Percentiles rank a stretch among this genome's conserved stretches.
phyloP scores from a whole-genome alignment of 2,329 filamentous ascomycete genomes.

The Ascosphaera acerosa region DNA sequence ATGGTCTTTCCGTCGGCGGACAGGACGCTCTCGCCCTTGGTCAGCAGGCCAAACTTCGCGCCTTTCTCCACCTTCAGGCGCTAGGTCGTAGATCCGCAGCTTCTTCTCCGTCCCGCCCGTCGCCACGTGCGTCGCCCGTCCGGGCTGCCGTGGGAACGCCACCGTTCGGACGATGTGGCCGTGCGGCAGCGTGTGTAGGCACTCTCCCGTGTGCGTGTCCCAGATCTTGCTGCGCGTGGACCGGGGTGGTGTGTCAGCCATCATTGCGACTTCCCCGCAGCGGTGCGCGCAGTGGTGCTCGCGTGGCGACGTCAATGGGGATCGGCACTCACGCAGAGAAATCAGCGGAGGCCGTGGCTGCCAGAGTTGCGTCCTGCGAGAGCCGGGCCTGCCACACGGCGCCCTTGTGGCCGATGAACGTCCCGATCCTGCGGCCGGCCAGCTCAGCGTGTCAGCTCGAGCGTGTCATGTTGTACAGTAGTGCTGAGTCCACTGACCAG shows the following conservation, averaged over 20 bases:
- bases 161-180: conserved; percentile 87
- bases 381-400: conserved; percentile 91
- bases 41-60: conserved; percentile 32
- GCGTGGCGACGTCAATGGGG: too few relatives aligned
- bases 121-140: conserved; percentile 50
- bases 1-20: conserved; percentile 41
- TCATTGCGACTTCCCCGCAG: too few relatives aligned
- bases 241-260: too few relatives aligned
- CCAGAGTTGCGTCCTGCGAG: conserved; percentile 63
- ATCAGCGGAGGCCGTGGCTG: conserved; percentile 84
- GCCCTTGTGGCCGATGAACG: conserved; percentile 93
- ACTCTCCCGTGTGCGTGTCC: conserved; percentile 87
- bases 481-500: conserved; percentile 30
- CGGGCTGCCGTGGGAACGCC: conserved; percentile 56
- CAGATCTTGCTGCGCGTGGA: conserved; percentile 90
- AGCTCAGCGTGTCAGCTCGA: conserved; percentile 4
- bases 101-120: conserved; percentile 95
- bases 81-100: conserved; percentile 81
- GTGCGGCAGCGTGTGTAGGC: conserved; percentile 66
- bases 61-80: conserved; percentile 40
- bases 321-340: conserved; percentile 55
- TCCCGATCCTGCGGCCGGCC: conserved; percentile 43
- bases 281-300: too few relatives aligned
- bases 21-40: conserved; percentile 35
- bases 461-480: conserved; percentile 1